phyloP scores from a whole-genome alignment of 2,329 filamentous ascomycete species.

The Rhynchosporium secalis region DNA sequence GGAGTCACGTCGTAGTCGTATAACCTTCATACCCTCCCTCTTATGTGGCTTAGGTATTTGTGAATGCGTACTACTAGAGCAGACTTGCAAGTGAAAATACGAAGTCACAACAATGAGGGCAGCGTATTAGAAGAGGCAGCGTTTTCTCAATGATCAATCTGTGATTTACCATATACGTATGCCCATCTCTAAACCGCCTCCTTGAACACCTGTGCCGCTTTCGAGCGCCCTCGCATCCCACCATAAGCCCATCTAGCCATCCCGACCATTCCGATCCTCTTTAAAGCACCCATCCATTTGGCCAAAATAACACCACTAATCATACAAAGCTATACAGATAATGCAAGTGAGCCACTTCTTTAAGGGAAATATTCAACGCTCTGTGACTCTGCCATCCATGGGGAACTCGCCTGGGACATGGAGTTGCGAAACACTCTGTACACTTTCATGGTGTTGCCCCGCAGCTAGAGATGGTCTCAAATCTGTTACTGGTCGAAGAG shows the following conservation, averaged over 20 bases:
- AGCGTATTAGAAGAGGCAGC: not conserved
- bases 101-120: too few relatives aligned
- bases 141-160: not conserved
- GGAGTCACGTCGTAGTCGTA: too few relatives aligned
- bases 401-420: constrained; percentile 40
- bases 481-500: constrained; percentile 25
- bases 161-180: not conserved
- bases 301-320: not conserved
- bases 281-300: not conserved
- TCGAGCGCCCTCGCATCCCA: not conserved
- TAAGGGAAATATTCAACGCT: not conserved
- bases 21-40: too few relatives aligned
- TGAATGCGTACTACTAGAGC: too few relatives aligned
- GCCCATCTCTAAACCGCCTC: not conserved
- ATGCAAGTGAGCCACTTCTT: not conserved
- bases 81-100: too few relatives aligned
- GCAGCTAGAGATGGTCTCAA: constrained; percentile 29
- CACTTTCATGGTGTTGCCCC: constrained; percentile 34
- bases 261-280: not conserved
- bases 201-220: not conserved
- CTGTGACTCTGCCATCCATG: constrained; percentile 5
- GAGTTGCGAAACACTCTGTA: constrained; percentile 35
- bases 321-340: constrained; percentile 11
- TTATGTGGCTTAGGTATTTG: too few relatives aligned
- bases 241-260: not conserved